Base-by-base conservation (phyloP, 768 basidiomycete genomes). In the Leccinum incarnatum region DNA sequence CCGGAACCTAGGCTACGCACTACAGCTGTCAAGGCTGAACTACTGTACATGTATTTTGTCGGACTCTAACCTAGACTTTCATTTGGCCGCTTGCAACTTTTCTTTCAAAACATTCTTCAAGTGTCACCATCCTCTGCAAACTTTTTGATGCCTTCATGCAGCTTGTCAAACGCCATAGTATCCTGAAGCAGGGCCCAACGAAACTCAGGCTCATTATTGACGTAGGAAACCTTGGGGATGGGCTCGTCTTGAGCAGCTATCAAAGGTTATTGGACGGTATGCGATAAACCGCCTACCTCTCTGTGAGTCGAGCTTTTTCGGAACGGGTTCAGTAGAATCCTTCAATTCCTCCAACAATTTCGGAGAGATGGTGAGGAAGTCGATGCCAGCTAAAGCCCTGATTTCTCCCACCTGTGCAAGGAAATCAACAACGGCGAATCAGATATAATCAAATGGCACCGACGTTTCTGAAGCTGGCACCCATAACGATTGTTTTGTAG, bases 401-500 rank as follows among this genome's bases (percentile, higher is more conserved):
- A 98, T 96, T 78, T 98, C 96, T 68, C 90, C 91, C 51, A 78
- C 76, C 91, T 93, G 51, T 21, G 4, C 2, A 40, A 17, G 8
- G 3, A 40, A 23, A 53, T 17, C n/a, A 23, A 42, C 9, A 27
- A 57, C 30, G 51, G 48, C 37, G 2, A 36, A 50, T 9, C 29
- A 55, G 8, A 32, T 9, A 23, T 15, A 29, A 14, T 12, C n/a
- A 40, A 3, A 40, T 40, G 17, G 37, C 4, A 77, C 88, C 36
- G 54, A 94, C 88, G 79, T 97, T 98, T 69, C 95, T 88, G 93
- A 98, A 97, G 25, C 93, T 96, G 54, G 96, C 96, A 68, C 95
- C 95, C 95, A 98, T 97, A 72, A 98, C 93, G 74, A 98, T 97
- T 62, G 96, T 98, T 71, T 94, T 91, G 83, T 98, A 98, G 54